A percentile compares a stretch with the other conserved stretches of the same genome.
Evolutionary conservation across 768 basidiomycete genomes (phyloP).

Genomic region (Boletus subparvulus): DNA sequence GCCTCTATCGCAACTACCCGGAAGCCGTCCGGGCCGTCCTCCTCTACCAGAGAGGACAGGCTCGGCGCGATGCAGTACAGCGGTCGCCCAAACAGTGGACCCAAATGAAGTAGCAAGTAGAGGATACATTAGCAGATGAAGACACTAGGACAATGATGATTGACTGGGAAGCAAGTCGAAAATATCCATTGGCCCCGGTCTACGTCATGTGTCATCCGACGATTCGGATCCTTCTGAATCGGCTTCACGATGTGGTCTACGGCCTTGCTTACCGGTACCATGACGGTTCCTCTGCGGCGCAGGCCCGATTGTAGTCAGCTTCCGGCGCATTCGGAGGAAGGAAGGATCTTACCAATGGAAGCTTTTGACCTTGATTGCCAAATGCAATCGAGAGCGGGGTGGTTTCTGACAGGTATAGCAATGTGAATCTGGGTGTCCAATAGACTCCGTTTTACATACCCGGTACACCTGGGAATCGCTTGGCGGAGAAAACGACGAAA

Average conservation of each 20-base stretch:
- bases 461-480: slow-evolving; percentile 93
- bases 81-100: slow-evolving; percentile 22
- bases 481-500: slow-evolving; percentile 88
- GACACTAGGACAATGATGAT: slow-evolving; percentile 24
- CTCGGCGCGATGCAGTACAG: slow-evolving; percentile 19
- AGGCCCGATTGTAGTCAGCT: slow-evolving; percentile 20
- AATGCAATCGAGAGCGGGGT: slow-evolving; percentile 86
- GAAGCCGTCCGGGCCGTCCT: slow-evolving; percentile 37
- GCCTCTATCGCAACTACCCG: slow-evolving; percentile 53
- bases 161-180: slow-evolving; percentile 9
- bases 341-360: slow-evolving; percentile 67
- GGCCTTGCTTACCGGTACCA: slow-evolving; percentile 61
- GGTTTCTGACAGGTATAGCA: slow-evolving; percentile 54
- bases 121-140: slow-evolving; percentile 28
- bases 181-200: slow-evolving; percentile 10
- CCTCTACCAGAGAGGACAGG: slow-evolving; percentile 35
- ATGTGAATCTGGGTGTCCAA: slow-evolving; percentile 17
- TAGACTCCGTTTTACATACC: slow-evolving; percentile 45
- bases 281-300: slow-evolving; percentile 72
- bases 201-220: slow-evolving; percentile 52
- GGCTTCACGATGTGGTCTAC: slow-evolving; percentile 56
- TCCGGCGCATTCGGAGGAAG: slow-evolving; percentile 22
- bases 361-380: slow-evolving; percentile 87
- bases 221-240: slow-evolving; percentile 66
- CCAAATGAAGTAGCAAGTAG: slow-evolving; percentile 14